Evolutionary conservation across 225 moss, liverwort and hornwort species (phyloP).

Genomic region (Thuidium tamariscinum): DNA sequence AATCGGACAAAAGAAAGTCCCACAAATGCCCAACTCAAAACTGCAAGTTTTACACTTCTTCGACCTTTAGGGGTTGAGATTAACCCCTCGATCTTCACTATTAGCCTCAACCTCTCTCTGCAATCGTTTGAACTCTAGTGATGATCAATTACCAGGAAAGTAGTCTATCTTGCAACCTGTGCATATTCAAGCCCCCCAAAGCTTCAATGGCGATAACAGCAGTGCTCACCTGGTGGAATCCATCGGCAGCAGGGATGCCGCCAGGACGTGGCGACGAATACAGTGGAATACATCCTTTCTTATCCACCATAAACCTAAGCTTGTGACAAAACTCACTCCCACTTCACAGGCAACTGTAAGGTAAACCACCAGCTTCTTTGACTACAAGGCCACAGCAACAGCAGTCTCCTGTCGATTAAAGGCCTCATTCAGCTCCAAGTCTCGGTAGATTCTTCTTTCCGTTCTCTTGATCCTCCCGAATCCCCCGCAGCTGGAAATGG

Average conservation of each 20-base stretch:
- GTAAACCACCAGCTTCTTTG: not conserved
- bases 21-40: not conserved
- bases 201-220: not conserved
- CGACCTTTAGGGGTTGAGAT: not conserved
- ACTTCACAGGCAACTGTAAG: not conserved
- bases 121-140: not conserved
- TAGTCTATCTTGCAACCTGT: not conserved
- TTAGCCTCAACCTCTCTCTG: not conserved
- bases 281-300: conserved; percentile 15
- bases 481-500: not conserved
- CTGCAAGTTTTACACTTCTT: not conserved
- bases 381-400: not conserved
- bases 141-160: not conserved
- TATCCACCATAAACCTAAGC: conserved; percentile 33
- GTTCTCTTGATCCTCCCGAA: not conserved
- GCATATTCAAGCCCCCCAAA: not conserved
- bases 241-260: conserved; percentile 17
- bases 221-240: conserved; percentile 28
- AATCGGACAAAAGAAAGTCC: not conserved
- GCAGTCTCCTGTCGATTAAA: not conserved
- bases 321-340: not conserved
- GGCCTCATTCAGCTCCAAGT: conserved; percentile 13
- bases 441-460: not conserved
- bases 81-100: not conserved
- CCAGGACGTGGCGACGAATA: conserved; percentile 3